Evolutionary conservation across 805 yeast species (phyloP), one percentile per base, ranked within the genome.

Genomic region (Metschnikowia shivogae): DNA sequence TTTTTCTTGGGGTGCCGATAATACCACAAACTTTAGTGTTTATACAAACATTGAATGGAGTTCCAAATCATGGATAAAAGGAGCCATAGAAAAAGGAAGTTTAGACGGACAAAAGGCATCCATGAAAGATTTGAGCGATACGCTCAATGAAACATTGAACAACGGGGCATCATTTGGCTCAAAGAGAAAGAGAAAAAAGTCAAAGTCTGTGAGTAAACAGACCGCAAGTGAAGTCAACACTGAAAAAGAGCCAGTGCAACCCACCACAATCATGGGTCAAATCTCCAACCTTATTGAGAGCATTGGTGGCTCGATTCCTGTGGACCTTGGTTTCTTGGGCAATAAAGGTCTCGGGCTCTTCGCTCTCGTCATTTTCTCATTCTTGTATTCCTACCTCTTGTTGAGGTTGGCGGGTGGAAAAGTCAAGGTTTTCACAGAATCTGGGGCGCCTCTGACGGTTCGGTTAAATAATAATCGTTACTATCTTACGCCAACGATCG

Each of bases 31-130:
- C 35, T 55, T 93, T 38, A 67, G 68, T 37, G 67, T 86, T 14
- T 76, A 88, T 19, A 86, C 79, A 59, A 77, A 80, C 69, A 76
- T 92, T 31, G 84, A 86, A 35, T 93, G 99, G 99, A 80, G 85
- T 0, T 95, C 93, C 1, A 77, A 84, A 45, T 85, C 96, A 48
- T 93, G 97, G 97, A 79, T 93, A 57, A 90, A 89, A 61, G 77
- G 86, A 11, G 82, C 95, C 44, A 85, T 93, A 50, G 98, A 93
- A 60, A 84, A 82, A 50, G 90, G 90, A 45, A 83, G 96, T 11
- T 68, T 74, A 37, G 79, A 82, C 29, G 99, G 99, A 0, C 97
- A 89, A 62, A 70, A 74, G 37, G 74, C 40, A n/a, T 54, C 44
- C 10, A 46, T 44, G 62, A 55, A 44, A 39, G 39, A 24, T 6